Evolutionary conservation across 768 basidiomycete species (phyloP).

Genomic region (Rhizopogon roseolus): DNA sequence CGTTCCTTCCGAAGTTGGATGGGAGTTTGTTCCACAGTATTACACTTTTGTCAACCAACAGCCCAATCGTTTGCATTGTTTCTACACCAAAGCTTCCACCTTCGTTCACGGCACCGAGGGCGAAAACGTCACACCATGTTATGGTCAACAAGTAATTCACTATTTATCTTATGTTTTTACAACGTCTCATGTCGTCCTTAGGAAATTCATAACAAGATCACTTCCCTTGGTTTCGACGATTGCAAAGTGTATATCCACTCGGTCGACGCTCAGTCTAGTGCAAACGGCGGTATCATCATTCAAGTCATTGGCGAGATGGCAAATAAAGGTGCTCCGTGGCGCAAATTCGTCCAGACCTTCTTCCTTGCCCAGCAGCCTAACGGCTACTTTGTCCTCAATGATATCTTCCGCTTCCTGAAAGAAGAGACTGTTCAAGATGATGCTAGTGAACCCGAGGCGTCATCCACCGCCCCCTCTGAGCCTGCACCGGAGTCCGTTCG

Average conservation of each 20-base stretch:
- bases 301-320: slow-evolving; percentile 99
- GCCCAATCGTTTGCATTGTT: slow-evolving; percentile 94
- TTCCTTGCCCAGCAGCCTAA: slow-evolving; percentile 99
- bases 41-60: slow-evolving; percentile 99
- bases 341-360: slow-evolving; percentile 99
- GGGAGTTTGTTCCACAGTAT: slow-evolving; percentile 99
- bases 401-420: slow-evolving; percentile 99
- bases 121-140: slow-evolving; percentile 86
- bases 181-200: slow-evolving; percentile 25
- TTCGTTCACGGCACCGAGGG: slow-evolving; percentile 98
- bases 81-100: slow-evolving; percentile 97
- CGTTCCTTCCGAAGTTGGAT: slow-evolving; percentile 93
- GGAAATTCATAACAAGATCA: slow-evolving; percentile 98
- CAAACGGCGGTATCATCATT: slow-evolving; percentile 94
- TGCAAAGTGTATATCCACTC: slow-evolving; percentile 99
- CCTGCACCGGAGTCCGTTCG: slow-evolving; percentile 24
- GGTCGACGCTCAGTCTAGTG: slow-evolving; percentile 94
- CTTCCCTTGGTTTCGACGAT: slow-evolving; percentile 88
- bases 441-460: slow-evolving; percentile 41
- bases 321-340: slow-evolving; percentile 87
- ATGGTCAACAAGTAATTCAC: slow-evolving; percentile 77
- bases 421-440: slow-evolving; percentile 90
- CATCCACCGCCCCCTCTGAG: slow-evolving; percentile 26
- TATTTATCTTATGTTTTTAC: slow-evolving; percentile 4
- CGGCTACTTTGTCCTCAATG: slow-evolving; percentile 99